Evolutionary conservation across 495 filamentous ascomycete species (phyloP).

Genomic region (Hypoxylon intermedium): DNA sequence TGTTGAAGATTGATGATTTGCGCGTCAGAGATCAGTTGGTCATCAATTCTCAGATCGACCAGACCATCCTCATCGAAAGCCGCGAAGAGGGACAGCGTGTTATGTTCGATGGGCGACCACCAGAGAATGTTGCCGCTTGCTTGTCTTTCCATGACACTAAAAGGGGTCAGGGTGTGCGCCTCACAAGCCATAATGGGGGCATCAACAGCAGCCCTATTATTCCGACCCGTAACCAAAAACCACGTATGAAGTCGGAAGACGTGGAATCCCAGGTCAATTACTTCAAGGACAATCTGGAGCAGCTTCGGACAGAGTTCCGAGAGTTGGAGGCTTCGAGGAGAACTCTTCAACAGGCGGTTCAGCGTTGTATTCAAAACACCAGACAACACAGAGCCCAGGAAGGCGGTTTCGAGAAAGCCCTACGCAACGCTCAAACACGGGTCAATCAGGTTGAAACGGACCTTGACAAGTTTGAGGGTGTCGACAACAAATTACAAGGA

Average conservation of each 20-base stretch:
- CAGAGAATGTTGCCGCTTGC: conserved; percentile 75
- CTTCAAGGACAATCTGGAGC: conserved; percentile 47
- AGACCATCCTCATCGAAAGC: conserved; percentile 76
- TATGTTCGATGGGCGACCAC: conserved; percentile 68
- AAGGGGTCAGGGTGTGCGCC: conserved; percentile 67
- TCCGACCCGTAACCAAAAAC: conserved; percentile 43
- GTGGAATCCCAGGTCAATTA: conserved; percentile 47
- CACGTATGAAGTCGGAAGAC: conserved; percentile 82
- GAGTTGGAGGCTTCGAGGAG: conserved; percentile 46
- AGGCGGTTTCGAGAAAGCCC: conserved; percentile 32
- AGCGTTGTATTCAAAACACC: conserved; percentile 64
- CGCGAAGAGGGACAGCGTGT: conserved; percentile 68
- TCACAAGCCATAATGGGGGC: conserved; percentile 61
- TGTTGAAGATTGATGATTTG: conserved; percentile 82
- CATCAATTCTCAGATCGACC: conserved; percentile 82
- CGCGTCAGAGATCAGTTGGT: conserved; percentile 80
- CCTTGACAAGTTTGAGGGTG: conserved; percentile 54
- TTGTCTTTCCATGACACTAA: conserved; percentile 66
- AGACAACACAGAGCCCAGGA: conserved; percentile 59
- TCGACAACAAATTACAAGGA: conserved; percentile 47
- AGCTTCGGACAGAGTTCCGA: conserved; percentile 54
- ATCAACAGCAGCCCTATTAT: conserved; percentile 44
- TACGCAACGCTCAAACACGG: conserved; percentile 33
- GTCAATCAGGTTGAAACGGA: conserved; percentile 42
- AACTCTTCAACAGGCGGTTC: conserved; percentile 61